These are phyloP conservation scores for Apiospora arundinis DNA, from an alignment of 2,329 filamentous ascomycete genomes.

Conservation along the genomic window DNA sequence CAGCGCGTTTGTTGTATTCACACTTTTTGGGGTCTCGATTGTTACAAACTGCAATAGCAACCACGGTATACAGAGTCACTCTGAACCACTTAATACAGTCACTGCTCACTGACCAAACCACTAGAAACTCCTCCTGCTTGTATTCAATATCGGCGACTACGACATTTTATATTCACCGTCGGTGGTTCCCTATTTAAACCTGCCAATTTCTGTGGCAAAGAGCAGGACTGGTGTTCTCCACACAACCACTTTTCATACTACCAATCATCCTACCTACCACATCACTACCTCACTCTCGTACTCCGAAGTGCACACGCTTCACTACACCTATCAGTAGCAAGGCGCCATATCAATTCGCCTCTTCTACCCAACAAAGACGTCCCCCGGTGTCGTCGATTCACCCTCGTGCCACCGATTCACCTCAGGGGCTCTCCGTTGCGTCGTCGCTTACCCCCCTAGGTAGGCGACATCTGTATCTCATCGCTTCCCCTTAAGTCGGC, in stretches of 20 bases:
- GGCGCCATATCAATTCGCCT: background rate
- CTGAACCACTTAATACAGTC: constrained; percentile 1
- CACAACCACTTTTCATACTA: too few species aligned
- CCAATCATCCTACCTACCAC: background rate
- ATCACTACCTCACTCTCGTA: background rate
- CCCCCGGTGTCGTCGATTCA: background rate
- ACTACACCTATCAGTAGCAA: background rate
- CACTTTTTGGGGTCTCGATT: background rate
- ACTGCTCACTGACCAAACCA: background rate
- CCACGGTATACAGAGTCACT: background rate
- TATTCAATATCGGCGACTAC: background rate
- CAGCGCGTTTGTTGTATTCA: background rate
- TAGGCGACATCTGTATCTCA: too few species aligned
- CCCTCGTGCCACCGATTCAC: too few species aligned
- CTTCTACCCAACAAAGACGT: background rate
- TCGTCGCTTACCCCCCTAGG: too few species aligned
- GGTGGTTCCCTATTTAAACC: background rate
- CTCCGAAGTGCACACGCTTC: background rate
- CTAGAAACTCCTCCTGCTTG: background rate
- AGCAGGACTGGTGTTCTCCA: too few species aligned
- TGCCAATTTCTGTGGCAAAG: too few species aligned
- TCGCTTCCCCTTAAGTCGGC: background rate
- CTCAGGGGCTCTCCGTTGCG: too few species aligned
- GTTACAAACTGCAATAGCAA: background rate
- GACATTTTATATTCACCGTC: background rate